Evolutionary conservation across 2,329 filamentous ascomycete species (phyloP), one percentile per base, ranked within the genome.

Genomic region (Fusarium hainanense): DNA sequence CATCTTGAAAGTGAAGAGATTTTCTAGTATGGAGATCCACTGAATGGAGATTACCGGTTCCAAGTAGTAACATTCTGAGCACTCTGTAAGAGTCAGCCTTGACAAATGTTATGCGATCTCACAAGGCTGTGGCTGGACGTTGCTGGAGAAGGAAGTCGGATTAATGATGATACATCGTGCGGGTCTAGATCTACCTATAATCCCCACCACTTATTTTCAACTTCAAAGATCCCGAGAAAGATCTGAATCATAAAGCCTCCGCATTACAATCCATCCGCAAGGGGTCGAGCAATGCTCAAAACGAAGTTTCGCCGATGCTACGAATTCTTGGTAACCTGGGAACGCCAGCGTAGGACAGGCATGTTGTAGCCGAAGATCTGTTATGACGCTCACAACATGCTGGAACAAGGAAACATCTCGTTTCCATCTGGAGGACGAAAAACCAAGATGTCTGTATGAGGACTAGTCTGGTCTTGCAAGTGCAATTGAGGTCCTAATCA

Each of bases 11-110:
- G 61, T 51, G 60, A 68, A 70, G 67, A 69, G 63, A 54, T 74
- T 74, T 74, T 63, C 66, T n/a, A 68, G 56, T 65, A 68, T 60
- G 48, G 63, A 57, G 71, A 66, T 74, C 72, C 73, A 74, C 74
- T 63, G 48, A 30, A 67, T 69, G 54, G 73, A 61, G 66, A 72
- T 71, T 71, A 20, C 61, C 44, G 66, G 64, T 68, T 63, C 54
- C 58, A 72, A 67, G 60, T 59, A 69, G 54, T 25, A 20, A 47
- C 23, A 32, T 63, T 64, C 57, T 58, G 34, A 57, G 40, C 51
- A 54, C 28, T 66, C 18, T 48, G 58, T 54, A 41, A 44, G 51
- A 28, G 23, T 44, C 58, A 66, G 56, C 61, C 65, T 68, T 52
- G 44, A 48, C 52, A 54, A 64, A 48, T 62, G 42, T 66, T 62